Base-by-base conservation (phyloP, 345 rosid species). In the Gynandropsis gynandra region DNA sequence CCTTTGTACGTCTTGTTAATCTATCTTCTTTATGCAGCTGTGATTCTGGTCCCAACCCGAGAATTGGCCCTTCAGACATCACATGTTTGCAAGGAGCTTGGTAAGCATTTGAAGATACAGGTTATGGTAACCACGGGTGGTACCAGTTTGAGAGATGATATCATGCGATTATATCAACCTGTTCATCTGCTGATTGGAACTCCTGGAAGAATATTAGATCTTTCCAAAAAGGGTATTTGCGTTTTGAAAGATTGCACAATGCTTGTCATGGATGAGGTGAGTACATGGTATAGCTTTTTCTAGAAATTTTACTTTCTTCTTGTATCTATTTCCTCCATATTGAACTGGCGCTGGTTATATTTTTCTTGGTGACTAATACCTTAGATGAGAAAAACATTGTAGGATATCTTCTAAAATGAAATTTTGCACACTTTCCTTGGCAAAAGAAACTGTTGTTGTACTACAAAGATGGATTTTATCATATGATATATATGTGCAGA, bases 111-210 rank as follows among this genome's bases (percentile, higher is more conserved):
- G 72, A 55, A 90, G 27, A 84, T 87, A 70, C 89, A 87, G 80
- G 89, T 90, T 47, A 90, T 90, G 98, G 96, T 87, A 49, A 90
- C 98, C 36, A 90, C 98, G 4, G 98, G 98, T 4, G 98, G 98
- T 54, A 90, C 98, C 32, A 90, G 98, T 67, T 74, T 90, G 44
- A 90, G 83, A 74, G 98, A 90, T 76, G 97, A 88, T 74, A 85
- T 88, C 55, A 85, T 88, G 95, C 83, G 97, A 18, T 74, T 88
- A 60, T 80, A 88, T 64, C 97, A 88, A 64, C 95, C 97, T 10
- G 97, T 88, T 1, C 95, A 88, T 73, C 72, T 88, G 7, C 83
- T 88, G 42, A 92, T 88, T 66, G 97, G 95, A 54, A 88, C 97
- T 58, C 97, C 95, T 27, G 98, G 98, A 70, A 77, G 98, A 68